phyloP scores from a whole-genome alignment of 2,329 filamentous ascomycete genomes.

The Colletotrichum falcatum region DNA sequence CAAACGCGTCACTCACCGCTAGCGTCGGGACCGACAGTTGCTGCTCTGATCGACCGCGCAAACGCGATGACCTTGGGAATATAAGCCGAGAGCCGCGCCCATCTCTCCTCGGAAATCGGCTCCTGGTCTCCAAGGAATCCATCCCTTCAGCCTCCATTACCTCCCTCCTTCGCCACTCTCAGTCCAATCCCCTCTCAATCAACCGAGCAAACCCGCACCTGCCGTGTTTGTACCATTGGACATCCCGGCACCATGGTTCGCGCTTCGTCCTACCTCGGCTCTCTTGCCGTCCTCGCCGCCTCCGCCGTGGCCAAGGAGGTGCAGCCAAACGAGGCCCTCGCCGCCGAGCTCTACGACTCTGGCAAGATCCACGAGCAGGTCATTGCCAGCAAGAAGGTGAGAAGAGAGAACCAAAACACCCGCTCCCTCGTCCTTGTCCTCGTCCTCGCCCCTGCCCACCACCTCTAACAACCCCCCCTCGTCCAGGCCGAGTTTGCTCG shows the following conservation, averaged over 20 bases:
- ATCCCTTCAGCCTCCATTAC: constrained; percentile 8
- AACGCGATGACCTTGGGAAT: not conserved
- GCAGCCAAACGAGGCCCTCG: constrained; percentile 35
- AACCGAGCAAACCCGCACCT: not conserved
- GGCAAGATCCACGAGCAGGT: constrained; percentile 39
- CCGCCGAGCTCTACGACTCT: constrained; percentile 41
- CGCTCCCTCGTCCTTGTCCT: not conserved
- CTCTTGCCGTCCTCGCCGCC: constrained; percentile 41
- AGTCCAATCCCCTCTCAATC: constrained; percentile 15
- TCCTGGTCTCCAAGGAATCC: constrained; percentile 15
- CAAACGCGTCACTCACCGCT: not conserved
- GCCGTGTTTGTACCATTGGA: constrained; percentile 26
- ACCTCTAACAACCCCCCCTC: not conserved
- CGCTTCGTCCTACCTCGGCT: constrained; percentile 37
- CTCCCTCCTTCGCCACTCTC: not conserved
- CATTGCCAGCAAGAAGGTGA: constrained; percentile 41
- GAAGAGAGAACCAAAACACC: not conserved
- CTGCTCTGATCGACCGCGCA: not conserved
- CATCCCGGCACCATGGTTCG: constrained; percentile 36
- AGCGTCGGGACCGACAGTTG: not conserved
- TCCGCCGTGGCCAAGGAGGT: constrained; percentile 41
- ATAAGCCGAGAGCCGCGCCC: constrained; percentile 14
- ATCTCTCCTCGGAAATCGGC: not conserved
- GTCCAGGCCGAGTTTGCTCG: constrained; percentile 36
- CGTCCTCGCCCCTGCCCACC: no score